A percentile compares a stretch with the other conserved stretches of the same genome.
Evolutionary conservation across 2,329 filamentous ascomycete genomes (phyloP).

Genomic region (Cytospora piceae): DNA sequence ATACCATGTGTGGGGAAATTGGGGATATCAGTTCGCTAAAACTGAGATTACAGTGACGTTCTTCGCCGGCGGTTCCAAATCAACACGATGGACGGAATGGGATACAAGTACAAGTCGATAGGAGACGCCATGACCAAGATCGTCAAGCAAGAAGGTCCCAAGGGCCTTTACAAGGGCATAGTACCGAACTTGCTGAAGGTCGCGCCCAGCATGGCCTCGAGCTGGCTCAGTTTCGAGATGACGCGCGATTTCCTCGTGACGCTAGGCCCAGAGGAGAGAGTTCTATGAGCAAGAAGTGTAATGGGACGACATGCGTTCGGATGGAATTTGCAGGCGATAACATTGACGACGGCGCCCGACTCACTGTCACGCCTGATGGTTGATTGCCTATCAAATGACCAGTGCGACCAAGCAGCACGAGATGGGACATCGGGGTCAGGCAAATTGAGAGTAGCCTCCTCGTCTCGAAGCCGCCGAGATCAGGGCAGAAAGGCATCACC

Average conservation of each 20-base stretch:
- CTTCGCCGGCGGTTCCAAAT: constrained; percentile 94
- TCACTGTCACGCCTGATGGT: background rate
- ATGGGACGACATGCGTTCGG: background rate
- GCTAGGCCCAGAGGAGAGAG: constrained; percentile 50
- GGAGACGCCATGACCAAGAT: constrained; percentile 83
- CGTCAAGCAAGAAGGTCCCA: constrained; percentile 77
- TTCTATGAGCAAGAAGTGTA: constrained; percentile 33
- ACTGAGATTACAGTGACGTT: constrained; percentile 67
- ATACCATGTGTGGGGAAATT: background rate
- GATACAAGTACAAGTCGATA: constrained; percentile 90
- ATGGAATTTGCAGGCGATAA: background rate
- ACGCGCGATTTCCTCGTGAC: constrained; percentile 82
- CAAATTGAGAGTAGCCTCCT: background rate
- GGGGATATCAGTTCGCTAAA: constrained; percentile 34
- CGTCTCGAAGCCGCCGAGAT: background rate
- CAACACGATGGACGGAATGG: constrained; percentile 99
- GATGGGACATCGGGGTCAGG: background rate
- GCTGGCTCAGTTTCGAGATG: constrained; percentile 96
- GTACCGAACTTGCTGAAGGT: constrained; percentile 95
- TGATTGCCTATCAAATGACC: background rate
- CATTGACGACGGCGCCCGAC: background rate
- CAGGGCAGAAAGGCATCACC: background rate
- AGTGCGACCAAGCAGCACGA: background rate
- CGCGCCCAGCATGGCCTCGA: constrained; percentile 97
- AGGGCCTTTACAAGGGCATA: constrained; percentile 93